Conservation (phyloP, 2,329 filamentous ascomycete genomes). For the Nannizziopsis arthrosporioides region DNA sequence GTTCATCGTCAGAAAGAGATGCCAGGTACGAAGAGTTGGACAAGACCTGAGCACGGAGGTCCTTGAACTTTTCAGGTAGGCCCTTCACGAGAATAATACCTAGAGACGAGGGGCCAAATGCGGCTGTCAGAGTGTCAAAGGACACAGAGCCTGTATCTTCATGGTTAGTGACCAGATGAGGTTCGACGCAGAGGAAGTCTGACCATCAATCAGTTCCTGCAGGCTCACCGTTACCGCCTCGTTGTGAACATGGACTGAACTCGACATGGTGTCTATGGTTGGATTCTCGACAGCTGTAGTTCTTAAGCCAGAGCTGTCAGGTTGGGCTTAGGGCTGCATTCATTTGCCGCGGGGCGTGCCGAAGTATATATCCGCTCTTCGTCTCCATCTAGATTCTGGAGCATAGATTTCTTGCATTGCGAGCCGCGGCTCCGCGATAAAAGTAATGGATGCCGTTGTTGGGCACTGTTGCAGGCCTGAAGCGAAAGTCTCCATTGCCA, state of each 20-base stretch:
- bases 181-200: background rate
- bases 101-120: conserved; percentile 80
- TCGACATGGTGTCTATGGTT: background rate
- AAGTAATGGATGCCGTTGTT: too few relatives aligned
- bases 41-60: conserved; percentile 61
- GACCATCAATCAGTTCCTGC: conserved; percentile 38
- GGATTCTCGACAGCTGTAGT: conserved; percentile 13
- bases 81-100: conserved; percentile 91
- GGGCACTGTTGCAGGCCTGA: too few relatives aligned
- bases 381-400: too few relatives aligned
- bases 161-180: background rate
- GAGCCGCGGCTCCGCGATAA: too few relatives aligned
- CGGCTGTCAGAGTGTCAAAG: conserved; percentile 42
- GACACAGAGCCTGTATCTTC: conserved; percentile 26
- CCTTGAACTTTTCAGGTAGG: conserved; percentile 58
- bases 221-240: conserved; percentile 40
- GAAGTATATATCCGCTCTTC: too few relatives aligned
- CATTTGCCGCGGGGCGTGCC: too few relatives aligned
- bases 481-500: too few relatives aligned
- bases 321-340: too few relatives aligned
- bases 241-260: conserved; percentile 11
- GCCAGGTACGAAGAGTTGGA: conserved; percentile 85
- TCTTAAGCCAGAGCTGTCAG: too few relatives aligned
- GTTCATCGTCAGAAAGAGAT: conserved; percentile 58
- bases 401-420: too few relatives aligned